Conservation (phyloP, 805 yeast genomes). For the Candida montana region DNA sequence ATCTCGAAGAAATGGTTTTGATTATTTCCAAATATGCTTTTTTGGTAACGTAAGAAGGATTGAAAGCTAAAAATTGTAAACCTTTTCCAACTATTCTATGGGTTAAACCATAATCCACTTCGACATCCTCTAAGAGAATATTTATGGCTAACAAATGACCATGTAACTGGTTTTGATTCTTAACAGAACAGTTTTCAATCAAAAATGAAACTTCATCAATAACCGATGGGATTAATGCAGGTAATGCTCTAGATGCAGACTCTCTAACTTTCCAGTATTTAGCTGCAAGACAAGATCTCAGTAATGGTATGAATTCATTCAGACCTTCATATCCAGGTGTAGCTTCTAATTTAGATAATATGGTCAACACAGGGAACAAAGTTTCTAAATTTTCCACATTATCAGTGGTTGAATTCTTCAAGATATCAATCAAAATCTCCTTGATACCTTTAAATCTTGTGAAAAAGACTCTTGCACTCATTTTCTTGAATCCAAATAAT, state of each 20-base stretch:
- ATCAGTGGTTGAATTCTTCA: slow-evolving; percentile 27
- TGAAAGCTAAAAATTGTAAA: slow-evolving; percentile 17
- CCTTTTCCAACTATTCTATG: slow-evolving; percentile 2
- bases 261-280: slow-evolving; percentile 81
- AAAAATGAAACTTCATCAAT: slow-evolving; percentile 26
- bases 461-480: slow-evolving; percentile 67
- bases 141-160: slow-evolving; percentile 52
- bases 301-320: slow-evolving; percentile 43
- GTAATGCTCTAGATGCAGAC: slow-evolving; percentile 70
- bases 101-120: not conserved
- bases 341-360: slow-evolving; percentile 63
- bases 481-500: slow-evolving; percentile 58
- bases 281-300: slow-evolving; percentile 45
- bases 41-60: slow-evolving; percentile 29
- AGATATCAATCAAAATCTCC: slow-evolving; percentile 40
- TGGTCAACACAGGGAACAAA: slow-evolving; percentile 69
- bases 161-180: slow-evolving; percentile 45
- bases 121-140: slow-evolving; percentile 22
- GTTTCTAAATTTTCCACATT: slow-evolving; percentile 42
- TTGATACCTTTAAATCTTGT: slow-evolving; percentile 52
- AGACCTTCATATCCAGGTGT: slow-evolving; percentile 51
- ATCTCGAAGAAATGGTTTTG: not conserved
- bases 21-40: slow-evolving; percentile 29
- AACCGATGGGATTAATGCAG: slow-evolving; percentile 39
- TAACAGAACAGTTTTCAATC: slow-evolving; percentile 17